Conservation (phyloP, 2,329 filamentous ascomycete genomes). For the Cercospora sp. region DNA sequence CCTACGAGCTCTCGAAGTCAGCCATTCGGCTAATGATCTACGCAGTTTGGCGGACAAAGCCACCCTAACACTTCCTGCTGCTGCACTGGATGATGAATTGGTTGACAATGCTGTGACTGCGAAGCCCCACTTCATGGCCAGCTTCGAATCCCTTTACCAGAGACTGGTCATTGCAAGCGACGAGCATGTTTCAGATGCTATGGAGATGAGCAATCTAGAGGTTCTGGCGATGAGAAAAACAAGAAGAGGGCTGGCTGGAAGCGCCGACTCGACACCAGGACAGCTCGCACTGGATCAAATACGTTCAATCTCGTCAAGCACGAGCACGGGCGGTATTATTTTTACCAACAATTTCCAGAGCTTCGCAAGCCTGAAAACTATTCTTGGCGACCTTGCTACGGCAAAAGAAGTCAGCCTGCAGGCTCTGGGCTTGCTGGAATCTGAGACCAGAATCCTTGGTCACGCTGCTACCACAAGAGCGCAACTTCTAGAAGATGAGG, state of each 20-base stretch:
- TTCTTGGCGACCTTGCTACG: slow-evolving; percentile 9
- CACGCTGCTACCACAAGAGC: slow-evolving; percentile 40
- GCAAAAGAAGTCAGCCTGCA: slow-evolving; percentile 42
- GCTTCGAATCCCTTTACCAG: slow-evolving; percentile 51
- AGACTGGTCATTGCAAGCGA: slow-evolving; percentile 16
- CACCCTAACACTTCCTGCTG: slow-evolving; percentile 18
- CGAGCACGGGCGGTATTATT: background rate
- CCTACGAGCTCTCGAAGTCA: slow-evolving; percentile 27
- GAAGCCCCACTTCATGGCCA: slow-evolving; percentile 47
- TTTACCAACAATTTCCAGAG: background rate
- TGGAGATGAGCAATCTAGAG: slow-evolving; percentile 19
- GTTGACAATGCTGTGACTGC: slow-evolving; percentile 8
- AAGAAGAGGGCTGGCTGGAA: slow-evolving; percentile 8
- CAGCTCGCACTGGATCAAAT: slow-evolving; percentile 2
- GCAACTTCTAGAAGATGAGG: slow-evolving; percentile 38
- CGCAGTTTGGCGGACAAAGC: slow-evolving; percentile 25
- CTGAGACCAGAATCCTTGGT: slow-evolving; percentile 43
- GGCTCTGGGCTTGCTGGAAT: slow-evolving; percentile 44
- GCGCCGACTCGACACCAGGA: background rate
- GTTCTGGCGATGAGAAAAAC: slow-evolving; percentile 17
- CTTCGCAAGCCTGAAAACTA: background rate
- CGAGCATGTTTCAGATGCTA: background rate
- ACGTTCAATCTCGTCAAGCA: slow-evolving; percentile 16
- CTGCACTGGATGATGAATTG: slow-evolving; percentile 7
- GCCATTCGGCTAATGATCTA: slow-evolving; percentile 20